Conservation (phyloP, 192 early-diverging fungal genomes). For the Chytriomyces hyalinus region DNA sequence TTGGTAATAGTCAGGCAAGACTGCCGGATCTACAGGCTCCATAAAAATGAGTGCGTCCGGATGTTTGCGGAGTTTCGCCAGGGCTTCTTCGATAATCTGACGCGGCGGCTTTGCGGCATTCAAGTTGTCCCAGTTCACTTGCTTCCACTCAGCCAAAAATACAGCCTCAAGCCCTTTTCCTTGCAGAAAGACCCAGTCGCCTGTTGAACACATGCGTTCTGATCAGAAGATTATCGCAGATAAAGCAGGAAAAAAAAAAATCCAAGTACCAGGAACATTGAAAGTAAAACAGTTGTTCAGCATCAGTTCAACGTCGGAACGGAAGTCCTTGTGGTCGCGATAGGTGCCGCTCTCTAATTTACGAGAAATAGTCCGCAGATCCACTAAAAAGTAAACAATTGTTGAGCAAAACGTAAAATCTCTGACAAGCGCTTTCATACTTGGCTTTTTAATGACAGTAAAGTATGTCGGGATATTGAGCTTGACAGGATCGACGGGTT, state of each 20-base stretch:
- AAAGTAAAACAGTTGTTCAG: constrained; percentile 76
- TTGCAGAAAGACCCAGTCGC: constrained; percentile 46
- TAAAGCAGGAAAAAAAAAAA: background rate
- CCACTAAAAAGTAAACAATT: constrained; percentile 61
- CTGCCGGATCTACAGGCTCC: constrained; percentile 53
- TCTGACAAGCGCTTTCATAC: background rate
- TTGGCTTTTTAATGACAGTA: constrained; percentile 78
- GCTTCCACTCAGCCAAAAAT: constrained; percentile 45
- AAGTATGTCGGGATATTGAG: constrained; percentile 87
- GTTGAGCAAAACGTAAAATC: background rate
- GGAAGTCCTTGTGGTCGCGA: constrained; percentile 56
- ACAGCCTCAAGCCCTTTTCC: constrained; percentile 39
- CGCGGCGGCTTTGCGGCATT: background rate
- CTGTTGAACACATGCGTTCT: constrained; percentile 13
- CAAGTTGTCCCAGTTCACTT: constrained; percentile 24
- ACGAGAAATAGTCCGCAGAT: constrained; percentile 68
- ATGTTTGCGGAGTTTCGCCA: constrained; percentile 39
- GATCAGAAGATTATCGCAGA: background rate
- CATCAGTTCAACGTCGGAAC: constrained; percentile 70
- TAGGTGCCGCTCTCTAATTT: constrained; percentile 63
- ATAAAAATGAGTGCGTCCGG: constrained; percentile 47
- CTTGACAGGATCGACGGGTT: constrained; percentile 82
- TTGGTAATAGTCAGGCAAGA: constrained; percentile 53
- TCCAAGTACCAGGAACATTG: constrained; percentile 60
- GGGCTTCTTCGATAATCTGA: constrained; percentile 24